A percentile compares a stretch with the other conserved stretches of the same genome.
These are phyloP conservation scores for Filobasidium floriforme DNA, from an alignment of 768 basidiomycete species.

Conservation along the genomic window DNA sequence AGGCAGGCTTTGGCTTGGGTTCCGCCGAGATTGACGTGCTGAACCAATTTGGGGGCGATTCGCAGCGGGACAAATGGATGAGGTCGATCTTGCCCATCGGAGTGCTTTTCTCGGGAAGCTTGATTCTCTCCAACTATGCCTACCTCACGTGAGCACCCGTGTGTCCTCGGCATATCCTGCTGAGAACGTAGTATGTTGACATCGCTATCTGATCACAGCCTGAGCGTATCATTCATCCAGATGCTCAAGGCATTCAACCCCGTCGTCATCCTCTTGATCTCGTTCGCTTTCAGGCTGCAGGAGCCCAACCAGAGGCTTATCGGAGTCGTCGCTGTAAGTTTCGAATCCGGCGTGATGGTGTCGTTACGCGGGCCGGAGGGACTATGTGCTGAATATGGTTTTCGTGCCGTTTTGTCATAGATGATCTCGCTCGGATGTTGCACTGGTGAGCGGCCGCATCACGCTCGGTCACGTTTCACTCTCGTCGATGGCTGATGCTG, in stretches of 20 bases:
- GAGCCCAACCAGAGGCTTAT: slow-evolving; percentile 75
- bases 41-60: not conserved
- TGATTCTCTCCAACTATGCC: slow-evolving; percentile 87
- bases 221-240: slow-evolving; percentile 90
- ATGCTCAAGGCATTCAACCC: slow-evolving; percentile 69
- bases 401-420: slow-evolving; percentile 16
- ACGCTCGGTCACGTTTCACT: not conserved
- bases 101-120: slow-evolving; percentile 81
- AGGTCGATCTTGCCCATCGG: slow-evolving; percentile 90
- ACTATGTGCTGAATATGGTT: not conserved
- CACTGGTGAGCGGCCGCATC: slow-evolving; percentile 27
- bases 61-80: slow-evolving; percentile 52
- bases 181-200: not conserved
- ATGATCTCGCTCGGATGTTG: slow-evolving; percentile 80
- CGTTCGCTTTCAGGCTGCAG: slow-evolving; percentile 79
- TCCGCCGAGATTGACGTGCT: not conserved
- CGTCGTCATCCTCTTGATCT: slow-evolving; percentile 62
- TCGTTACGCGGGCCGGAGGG: not conserved
- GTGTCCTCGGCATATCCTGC: not conserved
- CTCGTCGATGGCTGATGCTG: not conserved
- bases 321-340: slow-evolving; percentile 59
- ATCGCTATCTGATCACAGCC: not conserved
- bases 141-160: slow-evolving; percentile 58
- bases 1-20: no score
- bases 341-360: not conserved